Evolutionary conservation across 2,329 filamentous ascomycete genomes (phyloP).

Genomic region (Monosporascus sp.): DNA sequence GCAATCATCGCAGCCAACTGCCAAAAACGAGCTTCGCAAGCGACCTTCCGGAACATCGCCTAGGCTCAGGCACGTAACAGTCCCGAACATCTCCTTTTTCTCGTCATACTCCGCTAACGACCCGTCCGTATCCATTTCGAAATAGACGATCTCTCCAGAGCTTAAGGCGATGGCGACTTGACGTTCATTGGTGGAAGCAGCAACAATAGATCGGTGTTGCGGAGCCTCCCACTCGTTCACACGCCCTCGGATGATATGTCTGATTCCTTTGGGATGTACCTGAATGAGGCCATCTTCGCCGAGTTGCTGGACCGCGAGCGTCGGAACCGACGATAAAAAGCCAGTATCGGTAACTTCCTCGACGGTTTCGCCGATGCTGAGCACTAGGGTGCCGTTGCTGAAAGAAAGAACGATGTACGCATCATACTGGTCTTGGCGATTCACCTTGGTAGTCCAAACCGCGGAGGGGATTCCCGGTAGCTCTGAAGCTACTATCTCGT

Average conservation of each 20-base stretch:
- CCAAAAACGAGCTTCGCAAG: conserved; percentile 83
- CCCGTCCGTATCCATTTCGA: conserved; percentile 92
- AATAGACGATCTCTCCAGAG: conserved; percentile 95
- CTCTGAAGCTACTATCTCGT: conserved; percentile 92
- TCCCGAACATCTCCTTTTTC: conserved; percentile 90
- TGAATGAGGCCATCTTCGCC: conserved; percentile 91
- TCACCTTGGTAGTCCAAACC: conserved; percentile 93
- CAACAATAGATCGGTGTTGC: conserved; percentile 90
- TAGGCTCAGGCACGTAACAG: conserved; percentile 89
- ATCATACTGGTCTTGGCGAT: conserved; percentile 76
- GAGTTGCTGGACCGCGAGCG: conserved; percentile 87
- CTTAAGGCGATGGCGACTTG: conserved; percentile 93
- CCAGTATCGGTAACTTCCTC: conserved; percentile 93
- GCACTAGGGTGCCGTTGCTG: conserved; percentile 80
- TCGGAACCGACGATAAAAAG: conserved; percentile 83
- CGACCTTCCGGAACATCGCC: conserved; percentile 89
- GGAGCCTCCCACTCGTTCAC: conserved; percentile 93
- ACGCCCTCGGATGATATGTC: conserved; percentile 74
- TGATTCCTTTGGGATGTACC: conserved; percentile 92
- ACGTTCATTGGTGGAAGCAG: conserved; percentile 85
- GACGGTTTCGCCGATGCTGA: conserved; percentile 95
- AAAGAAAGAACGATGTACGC: conserved; percentile 95
- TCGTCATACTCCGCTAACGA: conserved; percentile 91
- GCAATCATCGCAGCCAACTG: conserved; percentile 94
- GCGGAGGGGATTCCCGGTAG: conserved; percentile 82